Evolutionary conservation across 306 rosid species (phyloP).

Genomic region (Cotoneaster glaucophyllus): DNA sequence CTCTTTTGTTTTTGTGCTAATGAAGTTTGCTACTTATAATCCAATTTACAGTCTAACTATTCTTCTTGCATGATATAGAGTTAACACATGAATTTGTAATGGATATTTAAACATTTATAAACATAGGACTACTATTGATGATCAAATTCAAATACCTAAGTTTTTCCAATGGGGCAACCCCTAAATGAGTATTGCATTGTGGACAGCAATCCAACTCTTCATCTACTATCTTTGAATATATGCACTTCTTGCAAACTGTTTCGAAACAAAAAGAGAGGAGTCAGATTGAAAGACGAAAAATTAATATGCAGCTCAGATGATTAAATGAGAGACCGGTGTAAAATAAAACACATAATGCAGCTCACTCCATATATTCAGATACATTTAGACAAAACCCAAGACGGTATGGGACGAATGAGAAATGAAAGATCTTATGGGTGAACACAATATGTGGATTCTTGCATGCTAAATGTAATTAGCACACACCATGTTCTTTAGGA

Average conservation of each 20-base stretch:
- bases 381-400: background rate
- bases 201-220: slow-evolving; percentile 43
- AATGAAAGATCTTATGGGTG: background rate
- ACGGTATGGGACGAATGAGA: background rate
- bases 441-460: background rate
- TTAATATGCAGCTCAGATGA: background rate
- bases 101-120: background rate
- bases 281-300: background rate
- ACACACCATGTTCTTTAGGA: background rate
- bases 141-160: slow-evolving; percentile 36
- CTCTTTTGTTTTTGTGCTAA: background rate
- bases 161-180: slow-evolving; percentile 51
- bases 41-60: background rate
- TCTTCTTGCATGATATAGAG: background rate
- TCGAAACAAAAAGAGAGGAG: slow-evolving; percentile 6
- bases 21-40: background rate
- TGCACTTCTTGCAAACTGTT: slow-evolving; percentile 77
- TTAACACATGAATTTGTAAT: background rate
- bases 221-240: slow-evolving; percentile 39
- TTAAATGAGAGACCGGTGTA: background rate
- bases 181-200: slow-evolving; percentile 46
- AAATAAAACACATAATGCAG: background rate
- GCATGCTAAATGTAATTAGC: background rate
- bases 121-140: slow-evolving; percentile 6
- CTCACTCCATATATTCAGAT: background rate